Conservation (phyloP, 768 basidiomycete genomes). For the Pisolithus marmoratus region DNA sequence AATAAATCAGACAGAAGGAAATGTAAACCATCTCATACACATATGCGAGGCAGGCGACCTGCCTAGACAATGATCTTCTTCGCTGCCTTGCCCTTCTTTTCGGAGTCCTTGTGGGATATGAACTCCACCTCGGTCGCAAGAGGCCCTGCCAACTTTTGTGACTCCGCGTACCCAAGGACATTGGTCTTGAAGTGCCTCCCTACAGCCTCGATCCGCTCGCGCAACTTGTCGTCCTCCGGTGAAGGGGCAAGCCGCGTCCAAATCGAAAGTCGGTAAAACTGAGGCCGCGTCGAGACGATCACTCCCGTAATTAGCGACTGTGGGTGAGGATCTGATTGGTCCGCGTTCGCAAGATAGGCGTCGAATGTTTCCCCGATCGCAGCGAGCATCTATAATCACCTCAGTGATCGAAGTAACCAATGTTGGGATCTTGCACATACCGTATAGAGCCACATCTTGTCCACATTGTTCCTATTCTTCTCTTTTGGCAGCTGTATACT, state of each 20-base stretch:
- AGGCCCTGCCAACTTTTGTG: constrained; percentile 74
- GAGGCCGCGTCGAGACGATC: constrained; percentile 89
- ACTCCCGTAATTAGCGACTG: constrained; percentile 83
- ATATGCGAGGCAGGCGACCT: constrained; percentile 7
- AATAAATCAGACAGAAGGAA: constrained; percentile 26
- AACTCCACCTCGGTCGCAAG: constrained; percentile 95
- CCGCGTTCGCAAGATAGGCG: constrained; percentile 59
- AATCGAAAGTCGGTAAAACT: constrained; percentile 95
- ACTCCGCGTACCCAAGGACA: constrained; percentile 77
- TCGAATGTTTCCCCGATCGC: constrained; percentile 99
- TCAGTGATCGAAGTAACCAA: background rate
- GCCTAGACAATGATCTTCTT: constrained; percentile 71
- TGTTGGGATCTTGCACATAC: constrained; percentile 38
- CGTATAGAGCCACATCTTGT: constrained; percentile 98
- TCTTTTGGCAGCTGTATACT: constrained; percentile 95
- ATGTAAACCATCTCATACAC: constrained; percentile 11
- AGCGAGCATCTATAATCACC: constrained; percentile 82
- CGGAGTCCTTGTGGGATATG: constrained; percentile 89
- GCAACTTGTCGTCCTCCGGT: constrained; percentile 53
- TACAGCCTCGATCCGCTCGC: constrained; percentile 77
- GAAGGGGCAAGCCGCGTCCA: constrained; percentile 89
- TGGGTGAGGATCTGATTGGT: constrained; percentile 35
- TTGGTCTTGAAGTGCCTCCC: constrained; percentile 88
- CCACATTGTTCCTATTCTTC: constrained; percentile 78
- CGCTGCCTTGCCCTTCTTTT: constrained; percentile 84